phyloP scores from a whole-genome alignment of 2,329 filamentous ascomycete species.

The Neurospora sp. region DNA sequence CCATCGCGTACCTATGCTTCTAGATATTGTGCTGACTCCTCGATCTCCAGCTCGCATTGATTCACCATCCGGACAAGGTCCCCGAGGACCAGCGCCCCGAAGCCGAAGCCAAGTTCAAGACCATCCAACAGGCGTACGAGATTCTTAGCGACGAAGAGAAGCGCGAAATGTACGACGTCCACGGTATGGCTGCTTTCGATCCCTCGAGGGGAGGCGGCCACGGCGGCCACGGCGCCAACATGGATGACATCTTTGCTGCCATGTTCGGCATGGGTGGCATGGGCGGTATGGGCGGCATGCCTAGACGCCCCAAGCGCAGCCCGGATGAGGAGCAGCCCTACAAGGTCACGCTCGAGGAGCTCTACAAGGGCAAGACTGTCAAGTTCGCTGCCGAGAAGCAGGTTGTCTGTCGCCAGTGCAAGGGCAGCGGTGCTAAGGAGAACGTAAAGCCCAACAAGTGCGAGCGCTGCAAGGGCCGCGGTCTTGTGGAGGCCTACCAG shows the following conservation, averaged over 20 bases:
- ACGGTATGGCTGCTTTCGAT: conserved; percentile 95
- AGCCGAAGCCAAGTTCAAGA: conserved; percentile 88
- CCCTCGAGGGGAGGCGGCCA: conserved; percentile 51
- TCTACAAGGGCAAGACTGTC: conserved; percentile 98
- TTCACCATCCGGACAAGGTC: conserved; percentile 93
- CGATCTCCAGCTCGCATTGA: conserved; percentile 59
- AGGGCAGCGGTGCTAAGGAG: conserved; percentile 82
- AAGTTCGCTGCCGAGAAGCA: conserved; percentile 96
- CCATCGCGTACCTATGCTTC: conserved; percentile 10
- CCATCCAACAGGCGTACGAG: conserved; percentile 89
- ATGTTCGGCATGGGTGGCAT: conserved; percentile 68
- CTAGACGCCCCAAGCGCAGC: conserved; percentile 58
- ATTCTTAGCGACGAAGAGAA: conserved; percentile 96
- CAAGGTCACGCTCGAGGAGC: conserved; percentile 81
- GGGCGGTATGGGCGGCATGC: conserved; percentile 38
- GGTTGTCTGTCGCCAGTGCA: conserved; percentile 77
- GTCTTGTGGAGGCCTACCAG: conserved; percentile 65
- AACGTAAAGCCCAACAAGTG: conserved; percentile 80
- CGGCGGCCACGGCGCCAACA: conserved; percentile 63
- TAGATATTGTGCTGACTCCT: conserved; percentile 7
- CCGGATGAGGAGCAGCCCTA: conserved; percentile 85
- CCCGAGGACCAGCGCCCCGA: conserved; percentile 73
- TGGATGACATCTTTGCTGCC: conserved; percentile 86
- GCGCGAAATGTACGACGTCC: conserved; percentile 80
- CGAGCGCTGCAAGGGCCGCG: conserved; percentile 73